Percentiles rank a stretch among this genome's conserved stretches.
Evolutionary conservation across 1,284 basidiomycete species (phyloP).

Genomic region (Earliella scabrosa): DNA sequence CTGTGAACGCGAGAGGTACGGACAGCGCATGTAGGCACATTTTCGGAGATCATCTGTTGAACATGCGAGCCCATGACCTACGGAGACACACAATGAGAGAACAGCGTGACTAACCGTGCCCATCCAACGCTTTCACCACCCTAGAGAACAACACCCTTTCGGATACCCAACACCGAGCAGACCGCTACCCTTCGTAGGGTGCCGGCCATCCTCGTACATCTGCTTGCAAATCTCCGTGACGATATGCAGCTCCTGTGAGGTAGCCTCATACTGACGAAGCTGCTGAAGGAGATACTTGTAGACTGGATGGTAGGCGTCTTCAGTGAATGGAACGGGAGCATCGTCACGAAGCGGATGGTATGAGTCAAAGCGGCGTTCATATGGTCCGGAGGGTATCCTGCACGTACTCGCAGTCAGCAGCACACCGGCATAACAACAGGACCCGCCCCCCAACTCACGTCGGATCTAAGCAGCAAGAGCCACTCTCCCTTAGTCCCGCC

Average conservation of each 20-base stretch:
- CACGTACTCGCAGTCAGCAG: neutral
- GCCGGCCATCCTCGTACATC: too few species aligned
- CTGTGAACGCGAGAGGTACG: slow-evolving; percentile 27
- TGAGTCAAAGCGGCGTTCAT: slow-evolving; percentile 83
- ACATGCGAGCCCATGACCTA: neutral
- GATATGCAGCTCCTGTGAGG: too few species aligned
- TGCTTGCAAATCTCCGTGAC: too few species aligned
- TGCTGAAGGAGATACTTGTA: slow-evolving; percentile 52
- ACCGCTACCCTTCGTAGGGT: slow-evolving; percentile 23
- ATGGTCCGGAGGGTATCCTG: slow-evolving; percentile 80
- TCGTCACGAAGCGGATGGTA: slow-evolving; percentile 74
- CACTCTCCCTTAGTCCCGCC: slow-evolving; percentile 77
- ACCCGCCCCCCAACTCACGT: slow-evolving; percentile 46
- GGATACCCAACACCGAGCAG: slow-evolving; percentile 70
- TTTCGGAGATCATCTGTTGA: slow-evolving; percentile 62
- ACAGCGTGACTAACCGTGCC: slow-evolving; percentile 57
- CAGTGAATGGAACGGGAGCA: slow-evolving; percentile 82
- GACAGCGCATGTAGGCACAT: slow-evolving; percentile 71
- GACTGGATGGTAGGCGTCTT: slow-evolving; percentile 80
- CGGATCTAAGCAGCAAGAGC: slow-evolving; percentile 78
- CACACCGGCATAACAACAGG: neutral
- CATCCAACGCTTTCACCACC: slow-evolving; percentile 72
- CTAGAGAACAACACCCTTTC: slow-evolving; percentile 69
- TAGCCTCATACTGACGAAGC: slow-evolving; percentile 24
- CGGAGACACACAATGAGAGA: neutral